Percentiles rank a stretch among this genome's conserved stretches.
phyloP scores from a whole-genome alignment of 176 grass and related monocot genomes.

The Triticum urartu region DNA sequence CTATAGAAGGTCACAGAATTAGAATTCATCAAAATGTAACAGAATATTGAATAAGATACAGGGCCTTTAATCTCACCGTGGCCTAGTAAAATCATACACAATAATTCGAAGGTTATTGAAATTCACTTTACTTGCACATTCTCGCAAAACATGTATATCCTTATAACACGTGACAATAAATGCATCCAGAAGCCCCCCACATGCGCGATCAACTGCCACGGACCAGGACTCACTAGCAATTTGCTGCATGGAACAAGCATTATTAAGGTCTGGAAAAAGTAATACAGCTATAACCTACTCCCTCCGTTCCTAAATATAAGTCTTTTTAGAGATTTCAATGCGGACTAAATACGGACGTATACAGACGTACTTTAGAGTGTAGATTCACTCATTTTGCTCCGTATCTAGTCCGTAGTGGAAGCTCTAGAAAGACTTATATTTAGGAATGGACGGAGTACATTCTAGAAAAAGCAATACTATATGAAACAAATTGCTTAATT shows the following conservation, averaged over 20 bases:
- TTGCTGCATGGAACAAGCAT: conserved; percentile 53
- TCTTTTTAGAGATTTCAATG: no score
- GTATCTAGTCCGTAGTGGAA: no score
- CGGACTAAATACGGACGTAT: no score
- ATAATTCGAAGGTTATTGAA: conserved; percentile 68
- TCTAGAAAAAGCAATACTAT: neutral
- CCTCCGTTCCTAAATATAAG: no score
- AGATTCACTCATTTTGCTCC: no score
- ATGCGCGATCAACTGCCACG: conserved; percentile 72
- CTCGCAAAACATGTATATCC: conserved; percentile 70
- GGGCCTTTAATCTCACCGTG: conserved; percentile 39
- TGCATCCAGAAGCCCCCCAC: conserved; percentile 67
- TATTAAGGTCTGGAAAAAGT: conserved; percentile 5
- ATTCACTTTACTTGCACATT: conserved; percentile 66
- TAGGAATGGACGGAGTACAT: no score
- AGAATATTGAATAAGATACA: conserved; percentile 9
- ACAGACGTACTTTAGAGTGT: no score
- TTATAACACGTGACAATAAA: conserved; percentile 82
- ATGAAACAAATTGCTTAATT: neutral
- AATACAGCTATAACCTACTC: neutral
- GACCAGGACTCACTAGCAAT: conserved; percentile 68
- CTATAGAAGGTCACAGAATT: conserved; percentile 39
- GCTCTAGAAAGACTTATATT: no score
- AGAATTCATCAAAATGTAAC: conserved; percentile 15
- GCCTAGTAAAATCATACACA: conserved; percentile 78